Evolutionary conservation across 2,329 filamentous ascomycete genomes (phyloP).

Genomic region (Alternaria triticina): DNA sequence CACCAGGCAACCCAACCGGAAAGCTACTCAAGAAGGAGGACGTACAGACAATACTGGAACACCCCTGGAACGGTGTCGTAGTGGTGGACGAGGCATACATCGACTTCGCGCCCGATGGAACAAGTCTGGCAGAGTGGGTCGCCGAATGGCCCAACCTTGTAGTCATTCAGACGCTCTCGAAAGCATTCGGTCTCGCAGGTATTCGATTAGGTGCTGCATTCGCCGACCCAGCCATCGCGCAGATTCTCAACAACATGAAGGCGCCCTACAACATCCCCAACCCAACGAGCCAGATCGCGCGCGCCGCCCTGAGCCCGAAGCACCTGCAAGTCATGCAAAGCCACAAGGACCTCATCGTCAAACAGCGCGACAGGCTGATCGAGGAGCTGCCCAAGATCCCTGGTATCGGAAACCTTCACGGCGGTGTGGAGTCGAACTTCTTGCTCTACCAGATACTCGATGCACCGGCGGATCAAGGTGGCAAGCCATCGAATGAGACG

Average conservation of each 20-base stretch:
- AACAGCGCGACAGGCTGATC: conserved; percentile 79
- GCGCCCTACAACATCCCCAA: conserved; percentile 95
- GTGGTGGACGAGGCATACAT: conserved; percentile 96
- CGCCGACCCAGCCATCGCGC: conserved; percentile 73
- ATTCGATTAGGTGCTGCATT: conserved; percentile 91
- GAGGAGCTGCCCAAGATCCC: conserved; percentile 73
- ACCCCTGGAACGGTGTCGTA: conserved; percentile 95
- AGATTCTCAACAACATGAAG: conserved; percentile 87
- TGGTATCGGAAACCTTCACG: conserved; percentile 81
- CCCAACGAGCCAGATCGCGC: conserved; percentile 82
- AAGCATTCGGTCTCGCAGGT: conserved; percentile 94
- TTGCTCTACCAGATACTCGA: conserved; percentile 88
- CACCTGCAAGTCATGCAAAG: conserved; percentile 76
- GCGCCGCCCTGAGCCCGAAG: conserved; percentile 69
- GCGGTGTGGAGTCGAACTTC: conserved; percentile 86
- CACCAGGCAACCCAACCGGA: conserved; percentile 92
- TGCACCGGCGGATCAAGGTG: conserved; percentile 57
- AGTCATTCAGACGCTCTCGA: conserved; percentile 98
- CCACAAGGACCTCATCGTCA: conserved; percentile 73
- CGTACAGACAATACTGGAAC: conserved; percentile 74
- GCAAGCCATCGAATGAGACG: conserved; percentile 77
- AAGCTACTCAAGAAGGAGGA: conserved; percentile 77
- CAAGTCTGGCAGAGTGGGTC: conserved; percentile 90
- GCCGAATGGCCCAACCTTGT: conserved; percentile 92
- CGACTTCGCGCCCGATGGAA: conserved; percentile 82